These are phyloP conservation scores for Turnera subulata DNA, from an alignment of 345 rosid genomes.

Conservation along the genomic window DNA sequence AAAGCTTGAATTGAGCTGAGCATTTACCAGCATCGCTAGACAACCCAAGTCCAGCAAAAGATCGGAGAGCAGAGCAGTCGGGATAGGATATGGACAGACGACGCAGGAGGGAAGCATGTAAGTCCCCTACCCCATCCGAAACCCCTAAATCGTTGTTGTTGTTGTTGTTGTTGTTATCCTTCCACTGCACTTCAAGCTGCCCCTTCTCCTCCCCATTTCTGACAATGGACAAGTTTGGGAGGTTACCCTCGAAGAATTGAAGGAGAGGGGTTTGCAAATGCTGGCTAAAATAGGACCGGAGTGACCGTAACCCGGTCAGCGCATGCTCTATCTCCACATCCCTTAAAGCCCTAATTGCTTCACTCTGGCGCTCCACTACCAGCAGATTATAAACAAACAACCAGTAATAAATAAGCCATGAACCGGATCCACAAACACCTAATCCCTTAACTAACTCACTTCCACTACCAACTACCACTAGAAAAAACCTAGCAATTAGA, in stretches of 20 bases:
- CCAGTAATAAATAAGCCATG: too few relatives aligned
- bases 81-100: constrained; percentile 52
- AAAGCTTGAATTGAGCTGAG: not conserved
- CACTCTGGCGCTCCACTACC: constrained; percentile 59
- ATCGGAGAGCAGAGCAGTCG: constrained; percentile 25
- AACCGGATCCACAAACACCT: too few relatives aligned
- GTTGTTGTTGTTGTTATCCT: constrained; percentile 36
- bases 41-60: constrained; percentile 48
- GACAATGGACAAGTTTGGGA: constrained; percentile 44
- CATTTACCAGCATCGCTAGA: constrained; percentile 48
- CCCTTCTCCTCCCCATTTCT: constrained; percentile 47
- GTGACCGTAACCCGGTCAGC: constrained; percentile 52
- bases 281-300: constrained; percentile 48
- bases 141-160: constrained; percentile 16
- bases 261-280: constrained; percentile 54
- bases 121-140: constrained; percentile 27
- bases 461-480: too few relatives aligned
- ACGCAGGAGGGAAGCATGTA: constrained; percentile 46
- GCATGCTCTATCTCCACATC: constrained; percentile 67
- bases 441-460: too few relatives aligned
- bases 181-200: constrained; percentile 47
- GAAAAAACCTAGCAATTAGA: too few relatives aligned
- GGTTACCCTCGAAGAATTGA: constrained; percentile 57
- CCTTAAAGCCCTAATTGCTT: constrained; percentile 67
- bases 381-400: not conserved